phyloP scores from a whole-genome alignment of 306 rosid species.

The Coriaria nepalensis region DNA sequence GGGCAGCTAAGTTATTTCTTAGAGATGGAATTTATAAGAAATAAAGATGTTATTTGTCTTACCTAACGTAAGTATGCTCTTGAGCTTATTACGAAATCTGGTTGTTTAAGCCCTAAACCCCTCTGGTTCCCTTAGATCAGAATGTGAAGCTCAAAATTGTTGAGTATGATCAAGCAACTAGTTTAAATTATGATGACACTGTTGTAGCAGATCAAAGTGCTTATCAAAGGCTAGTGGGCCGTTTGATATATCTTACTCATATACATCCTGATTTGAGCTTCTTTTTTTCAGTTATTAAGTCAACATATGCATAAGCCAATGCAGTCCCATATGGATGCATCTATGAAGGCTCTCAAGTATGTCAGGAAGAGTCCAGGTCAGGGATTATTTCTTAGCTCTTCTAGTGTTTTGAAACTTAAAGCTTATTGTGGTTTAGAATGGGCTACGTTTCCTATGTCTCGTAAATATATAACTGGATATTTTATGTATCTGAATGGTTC shows the following conservation, averaged over 20 bases:
- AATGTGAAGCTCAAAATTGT: not conserved
- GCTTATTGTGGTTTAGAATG: not conserved
- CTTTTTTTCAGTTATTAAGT: not conserved
- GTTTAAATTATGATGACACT: not conserved
- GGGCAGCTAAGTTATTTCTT: not conserved
- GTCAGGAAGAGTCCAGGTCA: conserved; percentile 1
- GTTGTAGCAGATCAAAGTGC: not conserved
- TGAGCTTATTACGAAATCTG: conserved; percentile 1
- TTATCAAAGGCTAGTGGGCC: not conserved
- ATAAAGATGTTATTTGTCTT: not conserved
- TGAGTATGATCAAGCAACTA: too few species aligned
- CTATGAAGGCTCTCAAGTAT: not conserved
- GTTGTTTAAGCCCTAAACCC: not conserved
- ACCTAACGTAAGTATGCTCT: conserved; percentile 3
- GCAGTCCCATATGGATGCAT: conserved; percentile 1
- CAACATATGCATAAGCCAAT: conserved; percentile 3
- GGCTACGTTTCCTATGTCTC: not conserved
- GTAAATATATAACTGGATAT: not conserved
- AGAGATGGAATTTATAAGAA: conserved; percentile 5
- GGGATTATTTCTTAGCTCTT: not conserved
- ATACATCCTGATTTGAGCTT: not conserved
- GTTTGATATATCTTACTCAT: conserved; percentile 1
- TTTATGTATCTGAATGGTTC: not conserved
- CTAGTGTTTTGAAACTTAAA: not conserved
- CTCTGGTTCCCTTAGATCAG: not conserved